Evolutionary conservation across 202 grass and related monocot species (phyloP).

Genomic region (Eragrostis tef): DNA sequence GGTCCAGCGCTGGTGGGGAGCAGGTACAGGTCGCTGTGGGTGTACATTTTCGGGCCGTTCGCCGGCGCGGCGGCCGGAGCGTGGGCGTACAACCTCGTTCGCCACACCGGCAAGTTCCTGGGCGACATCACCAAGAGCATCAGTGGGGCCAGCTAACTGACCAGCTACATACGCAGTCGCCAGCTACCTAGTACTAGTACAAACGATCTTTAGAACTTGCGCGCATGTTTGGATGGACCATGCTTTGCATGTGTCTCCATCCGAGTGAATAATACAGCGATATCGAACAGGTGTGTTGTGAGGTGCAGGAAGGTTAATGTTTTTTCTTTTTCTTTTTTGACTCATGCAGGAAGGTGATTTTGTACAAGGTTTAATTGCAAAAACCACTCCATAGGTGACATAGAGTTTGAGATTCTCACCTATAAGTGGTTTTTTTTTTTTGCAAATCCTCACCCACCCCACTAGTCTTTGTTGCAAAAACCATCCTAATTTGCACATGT

Average conservation of each 20-base stretch:
- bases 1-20: conserved; percentile 65
- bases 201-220: too few relatives aligned
- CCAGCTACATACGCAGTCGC: not conserved
- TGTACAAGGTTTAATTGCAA: too few relatives aligned
- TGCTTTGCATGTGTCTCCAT: not conserved
- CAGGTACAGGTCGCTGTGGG: conserved; percentile 68
- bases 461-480: too few relatives aligned
- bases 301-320: not conserved
- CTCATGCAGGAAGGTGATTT: too few relatives aligned
- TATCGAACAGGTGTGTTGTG: not conserved
- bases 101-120: conserved; percentile 60
- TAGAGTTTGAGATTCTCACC: too few relatives aligned
- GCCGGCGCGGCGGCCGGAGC: conserved; percentile 67
- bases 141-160: not conserved
- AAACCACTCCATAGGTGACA: too few relatives aligned
- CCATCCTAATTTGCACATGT: too few relatives aligned
- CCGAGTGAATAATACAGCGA: conserved; percentile 15
- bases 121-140: conserved; percentile 57
- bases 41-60: conserved; percentile 80
- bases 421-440: too few relatives aligned
- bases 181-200: not conserved
- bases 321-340: too few relatives aligned
- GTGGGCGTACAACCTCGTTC: conserved; percentile 74
- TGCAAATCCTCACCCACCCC: too few relatives aligned
- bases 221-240: not conserved